These are phyloP conservation scores for Monosporascus sp. DNA, from an alignment of 2,329 filamentous ascomycete species.

Conservation along the genomic window DNA sequence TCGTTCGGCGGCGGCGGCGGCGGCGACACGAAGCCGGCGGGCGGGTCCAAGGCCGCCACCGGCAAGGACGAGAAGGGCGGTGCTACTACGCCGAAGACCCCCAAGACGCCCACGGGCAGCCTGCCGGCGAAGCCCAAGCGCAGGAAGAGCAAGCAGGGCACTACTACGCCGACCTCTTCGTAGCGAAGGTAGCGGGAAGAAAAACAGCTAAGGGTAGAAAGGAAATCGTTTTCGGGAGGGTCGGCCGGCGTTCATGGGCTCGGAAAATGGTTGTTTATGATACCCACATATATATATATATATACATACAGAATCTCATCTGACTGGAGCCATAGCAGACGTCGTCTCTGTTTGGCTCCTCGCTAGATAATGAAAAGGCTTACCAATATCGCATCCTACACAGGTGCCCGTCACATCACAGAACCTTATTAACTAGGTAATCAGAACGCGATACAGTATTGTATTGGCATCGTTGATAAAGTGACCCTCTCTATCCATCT, in stretches of 20 bases:
- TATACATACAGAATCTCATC: no score
- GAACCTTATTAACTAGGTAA: no score
- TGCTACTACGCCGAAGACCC: constrained; percentile 23
- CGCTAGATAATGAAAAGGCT: no score
- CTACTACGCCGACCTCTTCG: constrained; percentile 17
- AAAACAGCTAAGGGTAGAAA: background rate
- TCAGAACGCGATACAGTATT: no score
- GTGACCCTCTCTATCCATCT: no score
- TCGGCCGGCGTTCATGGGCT: background rate
- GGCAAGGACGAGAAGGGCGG: constrained; percentile 23
- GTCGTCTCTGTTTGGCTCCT: no score
- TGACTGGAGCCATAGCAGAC: no score
- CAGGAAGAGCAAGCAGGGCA: constrained; percentile 30
- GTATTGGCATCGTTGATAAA: no score
- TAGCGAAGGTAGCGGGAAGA: constrained; percentile 6
- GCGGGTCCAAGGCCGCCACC: constrained; percentile 19
- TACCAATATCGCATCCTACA: no score
- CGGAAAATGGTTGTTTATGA: background rate
- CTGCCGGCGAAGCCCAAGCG: constrained; percentile 29
- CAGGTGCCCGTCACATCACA: no score
- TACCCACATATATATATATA: background rate
- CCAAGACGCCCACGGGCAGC: constrained; percentile 28
- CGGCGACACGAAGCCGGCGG: constrained; percentile 8
- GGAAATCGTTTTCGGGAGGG: background rate
- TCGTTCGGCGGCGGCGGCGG: constrained; percentile 8